Conservation (phyloP, 2,329 filamentous ascomycete genomes). For the Aspergillus fumigatiaffinis region DNA sequence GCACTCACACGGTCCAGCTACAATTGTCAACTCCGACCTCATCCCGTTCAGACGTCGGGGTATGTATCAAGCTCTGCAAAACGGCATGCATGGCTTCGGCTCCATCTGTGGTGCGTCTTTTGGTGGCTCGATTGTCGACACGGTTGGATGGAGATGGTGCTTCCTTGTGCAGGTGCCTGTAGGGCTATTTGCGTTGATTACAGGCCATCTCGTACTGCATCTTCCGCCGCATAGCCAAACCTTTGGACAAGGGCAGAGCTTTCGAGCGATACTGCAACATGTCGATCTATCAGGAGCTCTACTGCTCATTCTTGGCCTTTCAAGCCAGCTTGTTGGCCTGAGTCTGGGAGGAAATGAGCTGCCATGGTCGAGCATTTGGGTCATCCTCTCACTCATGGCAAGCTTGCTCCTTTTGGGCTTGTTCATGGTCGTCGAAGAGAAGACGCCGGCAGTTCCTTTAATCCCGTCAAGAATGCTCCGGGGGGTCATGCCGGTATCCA, state of each 20-base stretch:
- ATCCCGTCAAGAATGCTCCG: conserved; percentile 50
- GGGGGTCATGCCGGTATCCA: conserved; percentile 53
- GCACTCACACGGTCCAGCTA: conserved; percentile 31
- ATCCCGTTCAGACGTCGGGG: conserved; percentile 71
- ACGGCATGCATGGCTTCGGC: conserved; percentile 59
- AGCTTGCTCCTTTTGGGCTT: conserved; percentile 35
- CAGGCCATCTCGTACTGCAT: conserved; percentile 53
- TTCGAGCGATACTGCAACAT: conserved; percentile 47
- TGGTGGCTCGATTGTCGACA: conserved; percentile 42
- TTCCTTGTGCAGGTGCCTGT: conserved; percentile 62
- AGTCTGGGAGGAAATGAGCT: conserved; percentile 46
- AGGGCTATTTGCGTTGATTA: conserved; percentile 51
- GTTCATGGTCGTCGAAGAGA: conserved; percentile 40
- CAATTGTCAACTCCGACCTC: conserved; percentile 68
- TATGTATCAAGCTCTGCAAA: conserved; percentile 64
- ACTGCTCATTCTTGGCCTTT: conserved; percentile 56
- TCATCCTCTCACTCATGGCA: conserved; percentile 35
- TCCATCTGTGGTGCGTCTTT: conserved; percentile 53
- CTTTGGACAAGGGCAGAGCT: conserved; percentile 17
- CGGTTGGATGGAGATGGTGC: conserved; percentile 46
- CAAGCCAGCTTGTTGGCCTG: conserved; percentile 48
- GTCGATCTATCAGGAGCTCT: conserved; percentile 58
- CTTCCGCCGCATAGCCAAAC: conserved; percentile 33
- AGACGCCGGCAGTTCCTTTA: conserved; percentile 41
- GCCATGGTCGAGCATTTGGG: conserved; percentile 42